A percentile compares a stretch with the other conserved stretches of the same genome.
phyloP scores from a whole-genome alignment of 2,329 filamentous ascomycete genomes.

The Fusarium sp. region DNA sequence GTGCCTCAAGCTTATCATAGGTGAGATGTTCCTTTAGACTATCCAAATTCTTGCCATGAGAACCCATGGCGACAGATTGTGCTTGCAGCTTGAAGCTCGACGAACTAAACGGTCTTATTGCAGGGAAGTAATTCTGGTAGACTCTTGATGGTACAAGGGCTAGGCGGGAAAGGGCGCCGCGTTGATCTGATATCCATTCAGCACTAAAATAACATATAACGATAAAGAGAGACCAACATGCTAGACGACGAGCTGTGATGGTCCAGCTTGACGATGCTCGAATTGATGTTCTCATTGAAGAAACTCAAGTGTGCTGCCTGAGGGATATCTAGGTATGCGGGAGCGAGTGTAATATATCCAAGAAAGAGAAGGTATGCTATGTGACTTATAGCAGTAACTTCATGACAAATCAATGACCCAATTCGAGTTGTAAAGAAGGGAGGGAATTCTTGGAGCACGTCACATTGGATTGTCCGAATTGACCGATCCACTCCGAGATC shows the following conservation, averaged over 20 bases:
- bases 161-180: conserved; percentile 8
- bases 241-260: conserved; percentile 18
- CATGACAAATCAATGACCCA: neutral
- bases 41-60: neutral
- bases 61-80: conserved; percentile 8
- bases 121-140: neutral
- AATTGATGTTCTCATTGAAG: conserved; percentile 15
- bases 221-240: conserved; percentile 41
- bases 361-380: neutral
- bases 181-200: conserved; percentile 38
- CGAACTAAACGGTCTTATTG: conserved; percentile 3
- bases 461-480: conserved; percentile 2
- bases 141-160: neutral
- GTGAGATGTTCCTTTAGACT: conserved; percentile 43
- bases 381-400: neutral
- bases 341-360: too few species aligned
- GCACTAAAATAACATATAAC: conserved; percentile 30
- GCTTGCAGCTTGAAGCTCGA: neutral
- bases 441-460: neutral
- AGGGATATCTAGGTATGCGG: too few species aligned
- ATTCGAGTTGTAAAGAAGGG: neutral
- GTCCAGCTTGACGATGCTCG: conserved; percentile 13
- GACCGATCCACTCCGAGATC: conserved; percentile 4
- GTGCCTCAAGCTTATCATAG: conserved; percentile 44
- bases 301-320: too few species aligned